Conservation (phyloP, 345 rosid genomes). For the Populus nigra region DNA sequence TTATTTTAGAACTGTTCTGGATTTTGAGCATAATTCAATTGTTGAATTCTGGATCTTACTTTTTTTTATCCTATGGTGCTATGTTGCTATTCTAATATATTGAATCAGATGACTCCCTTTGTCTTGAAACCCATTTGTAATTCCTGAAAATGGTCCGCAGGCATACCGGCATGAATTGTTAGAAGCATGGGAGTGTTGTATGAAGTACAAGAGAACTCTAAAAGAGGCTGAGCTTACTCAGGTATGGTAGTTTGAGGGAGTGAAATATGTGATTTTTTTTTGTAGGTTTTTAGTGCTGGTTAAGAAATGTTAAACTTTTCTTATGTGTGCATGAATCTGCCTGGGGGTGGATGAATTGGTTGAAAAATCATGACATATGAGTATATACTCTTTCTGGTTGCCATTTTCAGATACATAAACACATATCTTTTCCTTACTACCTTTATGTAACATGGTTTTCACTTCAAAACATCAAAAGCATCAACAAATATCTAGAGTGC, state of each 20-base stretch:
- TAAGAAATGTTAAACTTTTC: neutral
- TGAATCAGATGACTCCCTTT: neutral
- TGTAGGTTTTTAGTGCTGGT: neutral
- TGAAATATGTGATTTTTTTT: neutral
- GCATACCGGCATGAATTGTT: slow-evolving; percentile 82
- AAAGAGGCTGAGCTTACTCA: slow-evolving; percentile 97
- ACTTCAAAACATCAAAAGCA: neutral
- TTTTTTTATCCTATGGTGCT: neutral
- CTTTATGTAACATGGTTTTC: neutral
- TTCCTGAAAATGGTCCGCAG: slow-evolving; percentile 34
- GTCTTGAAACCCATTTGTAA: neutral
- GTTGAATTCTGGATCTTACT: neutral
- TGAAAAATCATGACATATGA: neutral
- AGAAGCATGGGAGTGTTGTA: slow-evolving; percentile 92
- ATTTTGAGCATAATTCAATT: neutral
- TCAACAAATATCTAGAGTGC: neutral
- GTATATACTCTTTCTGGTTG: neutral
- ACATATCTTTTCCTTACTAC: neutral
- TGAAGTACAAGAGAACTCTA: slow-evolving; percentile 78
- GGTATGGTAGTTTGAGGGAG: slow-evolving; percentile 34
- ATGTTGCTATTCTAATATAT: neutral
- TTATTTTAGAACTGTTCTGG: neutral
- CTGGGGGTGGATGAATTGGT: neutral
- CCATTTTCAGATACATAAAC: neutral
- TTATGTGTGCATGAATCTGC: neutral